Base-by-base conservation (phyloP, 176 grass and related monocot species). In the Aegilops longissima region DNA sequence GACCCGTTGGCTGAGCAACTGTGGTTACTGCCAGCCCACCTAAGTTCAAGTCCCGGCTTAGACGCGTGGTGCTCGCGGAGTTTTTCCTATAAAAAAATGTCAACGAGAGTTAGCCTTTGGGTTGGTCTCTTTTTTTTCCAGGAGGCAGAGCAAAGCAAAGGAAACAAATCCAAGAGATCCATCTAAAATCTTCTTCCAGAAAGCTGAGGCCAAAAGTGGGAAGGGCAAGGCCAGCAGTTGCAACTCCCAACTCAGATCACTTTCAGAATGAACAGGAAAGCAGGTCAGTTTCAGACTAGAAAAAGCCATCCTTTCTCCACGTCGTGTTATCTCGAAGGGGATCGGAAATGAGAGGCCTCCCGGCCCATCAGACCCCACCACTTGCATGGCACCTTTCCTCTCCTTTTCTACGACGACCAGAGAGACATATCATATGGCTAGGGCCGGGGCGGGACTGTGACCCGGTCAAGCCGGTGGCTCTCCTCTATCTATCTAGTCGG, bases 261-360 rank as follows among this genome's bases (percentile, higher is more conserved):
- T 90, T 84, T 90, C 80, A 80, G 85, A 21, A 54, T 79, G 62
- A 38, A 85, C 21, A 25, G 21, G 67, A 90, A 80, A 47, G 44
- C 17, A 39, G 29, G 21, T 7, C 5, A 54, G 51, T 13, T 20
- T 52, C 78, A 51, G 31, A 73, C 47, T 52, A 70, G 66, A 72
- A 68, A 67, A 75, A 21, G 61, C 4, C 36, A 85, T 51, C 2
- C 78, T 78, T 70, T 82, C 66, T 71, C 63, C 30, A 65, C 65
- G 54, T 45, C 79, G 42, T 78, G 54, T 79, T 68, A 68, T 84
- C 47, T 70, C 18, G 14, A 76, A 75, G 67, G 38, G 18, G 49
- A 61, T 45, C 79, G 42, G 63, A 85, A 75, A 87, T 12, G 11
- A 84, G 69, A 59, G 81, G 13, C 9, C 27, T 67, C 33, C 25